These are phyloP conservation scores for Solanum ahanhuiri DNA, from an alignment of 257 asterid genomes.

Conservation along the genomic window DNA sequence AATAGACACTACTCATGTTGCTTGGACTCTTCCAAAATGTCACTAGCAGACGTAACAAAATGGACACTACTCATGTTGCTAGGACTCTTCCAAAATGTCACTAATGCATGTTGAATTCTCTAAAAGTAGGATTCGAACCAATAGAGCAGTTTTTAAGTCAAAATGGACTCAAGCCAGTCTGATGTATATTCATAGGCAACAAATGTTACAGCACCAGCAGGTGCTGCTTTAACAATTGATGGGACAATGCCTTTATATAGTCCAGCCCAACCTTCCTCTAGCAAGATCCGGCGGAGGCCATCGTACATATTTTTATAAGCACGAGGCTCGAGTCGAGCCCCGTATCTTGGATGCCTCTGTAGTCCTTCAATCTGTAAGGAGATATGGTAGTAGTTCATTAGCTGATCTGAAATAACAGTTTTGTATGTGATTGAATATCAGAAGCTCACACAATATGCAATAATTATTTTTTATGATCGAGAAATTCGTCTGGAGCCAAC, in stretches of 20 bases:
- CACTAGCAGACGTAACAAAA: background rate
- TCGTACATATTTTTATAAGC: slow-evolving; percentile 68
- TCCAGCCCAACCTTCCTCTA: slow-evolving; percentile 65
- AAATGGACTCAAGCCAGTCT: slow-evolving; percentile 57
- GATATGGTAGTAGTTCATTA: background rate
- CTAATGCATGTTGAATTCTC: background rate
- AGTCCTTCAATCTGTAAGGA: slow-evolving; percentile 72
- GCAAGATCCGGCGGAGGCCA: slow-evolving; percentile 45
- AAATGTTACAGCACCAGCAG: slow-evolving; percentile 93
- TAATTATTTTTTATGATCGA: background rate
- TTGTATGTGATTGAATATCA: background rate
- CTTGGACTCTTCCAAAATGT: background rate
- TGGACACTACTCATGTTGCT: too few relatives aligned
- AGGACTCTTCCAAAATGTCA: background rate
- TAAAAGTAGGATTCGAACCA: background rate
- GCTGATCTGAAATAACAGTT: background rate
- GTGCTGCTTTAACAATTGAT: slow-evolving; percentile 84
- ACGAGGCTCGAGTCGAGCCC: slow-evolving; percentile 68
- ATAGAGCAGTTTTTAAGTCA: slow-evolving; percentile 24
- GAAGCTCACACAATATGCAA: background rate
- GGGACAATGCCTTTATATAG: slow-evolving; percentile 93
- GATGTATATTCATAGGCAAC: slow-evolving; percentile 73
- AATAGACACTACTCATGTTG: too few relatives aligned
- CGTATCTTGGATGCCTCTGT: slow-evolving; percentile 68
- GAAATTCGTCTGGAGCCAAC: background rate